phyloP scores from a whole-genome alignment of 2,329 filamentous ascomycete genomes.

The Intubia oerlemansii region DNA sequence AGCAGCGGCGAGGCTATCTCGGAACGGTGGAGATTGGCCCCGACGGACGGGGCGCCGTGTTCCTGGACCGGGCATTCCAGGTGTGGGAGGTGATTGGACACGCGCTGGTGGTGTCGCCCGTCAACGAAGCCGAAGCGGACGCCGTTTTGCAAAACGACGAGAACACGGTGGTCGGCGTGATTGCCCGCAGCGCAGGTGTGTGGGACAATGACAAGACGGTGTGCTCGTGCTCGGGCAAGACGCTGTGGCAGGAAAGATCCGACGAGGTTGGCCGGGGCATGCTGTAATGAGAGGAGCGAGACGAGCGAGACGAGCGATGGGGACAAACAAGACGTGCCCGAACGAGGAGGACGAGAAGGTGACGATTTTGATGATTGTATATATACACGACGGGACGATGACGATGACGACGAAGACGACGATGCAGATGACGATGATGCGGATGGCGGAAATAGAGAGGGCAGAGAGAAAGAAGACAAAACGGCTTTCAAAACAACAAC shows the following conservation, averaged over 20 bases:
- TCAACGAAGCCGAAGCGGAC: conserved; percentile 29
- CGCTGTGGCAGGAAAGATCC: conserved; percentile 87
- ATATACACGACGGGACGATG: neutral
- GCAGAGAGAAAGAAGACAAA: no score
- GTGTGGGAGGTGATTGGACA: conserved; percentile 95
- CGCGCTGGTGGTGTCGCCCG: conserved; percentile 63
- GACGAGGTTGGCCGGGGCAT: conserved; percentile 83
- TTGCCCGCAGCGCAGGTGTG: conserved; percentile 87
- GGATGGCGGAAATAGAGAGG: no score
- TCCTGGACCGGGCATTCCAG: conserved; percentile 63
- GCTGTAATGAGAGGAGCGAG: conserved; percentile 30
- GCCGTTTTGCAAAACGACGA: conserved; percentile 50
- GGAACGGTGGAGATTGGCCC: conserved; percentile 56
- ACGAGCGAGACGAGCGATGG: no score
- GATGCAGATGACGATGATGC: no score
- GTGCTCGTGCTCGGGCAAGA: conserved; percentile 94
- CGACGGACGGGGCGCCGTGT: conserved; percentile 56
- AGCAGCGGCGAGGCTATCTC: conserved; percentile 42
- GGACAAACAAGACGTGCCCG: no score
- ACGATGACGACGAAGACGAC: no score
- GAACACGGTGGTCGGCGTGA: conserved; percentile 76
- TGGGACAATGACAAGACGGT: conserved; percentile 99
- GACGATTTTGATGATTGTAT: neutral
- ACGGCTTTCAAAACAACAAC: no score
- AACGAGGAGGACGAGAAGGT: neutral